Evolutionary conservation across 2,329 filamentous ascomycete genomes (phyloP).

Genomic region (Trichophyton rubrum): DNA sequence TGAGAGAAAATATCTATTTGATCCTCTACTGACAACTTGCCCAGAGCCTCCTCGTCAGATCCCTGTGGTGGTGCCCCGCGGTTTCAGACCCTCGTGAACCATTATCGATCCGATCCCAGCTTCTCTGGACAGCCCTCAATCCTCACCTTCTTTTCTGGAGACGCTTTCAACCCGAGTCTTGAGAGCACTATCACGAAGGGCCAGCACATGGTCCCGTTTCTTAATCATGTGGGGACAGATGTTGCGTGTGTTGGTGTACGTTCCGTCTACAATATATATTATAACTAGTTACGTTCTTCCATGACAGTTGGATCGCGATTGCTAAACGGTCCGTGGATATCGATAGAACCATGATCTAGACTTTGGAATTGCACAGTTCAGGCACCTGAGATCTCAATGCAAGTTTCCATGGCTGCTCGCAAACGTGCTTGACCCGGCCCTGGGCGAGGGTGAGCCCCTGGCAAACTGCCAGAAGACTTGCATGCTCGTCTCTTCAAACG

Average conservation of each 20-base stretch:
- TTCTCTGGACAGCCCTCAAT: slow-evolving; percentile 53
- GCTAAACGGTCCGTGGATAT: neutral
- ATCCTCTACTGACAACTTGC: neutral
- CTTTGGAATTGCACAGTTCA: slow-evolving; percentile 74
- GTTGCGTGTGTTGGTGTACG: slow-evolving; percentile 70
- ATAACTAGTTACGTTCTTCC: neutral
- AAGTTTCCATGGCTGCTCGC: slow-evolving; percentile 81
- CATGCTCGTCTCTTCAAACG: slow-evolving; percentile 69
- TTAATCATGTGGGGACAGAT: slow-evolving; percentile 66
- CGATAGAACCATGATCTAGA: slow-evolving; percentile 77
- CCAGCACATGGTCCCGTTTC: slow-evolving; percentile 73
- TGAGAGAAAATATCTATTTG: no score
- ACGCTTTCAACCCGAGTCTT: slow-evolving; percentile 83
- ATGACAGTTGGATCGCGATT: slow-evolving; percentile 1
- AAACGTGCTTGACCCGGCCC: slow-evolving; percentile 72
- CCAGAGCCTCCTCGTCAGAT: slow-evolving; percentile 53
- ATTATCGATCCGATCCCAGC: slow-evolving; percentile 53
- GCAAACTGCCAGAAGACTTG: slow-evolving; percentile 62
- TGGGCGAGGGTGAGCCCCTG: slow-evolving; percentile 62
- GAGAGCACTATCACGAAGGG: slow-evolving; percentile 86
- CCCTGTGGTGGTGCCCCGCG: slow-evolving; percentile 70
- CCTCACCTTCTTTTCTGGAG: slow-evolving; percentile 76
- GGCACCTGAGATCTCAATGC: slow-evolving; percentile 59
- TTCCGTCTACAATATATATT: slow-evolving; percentile 13
- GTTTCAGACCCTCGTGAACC: slow-evolving; percentile 64